A percentile compares a stretch with the other conserved stretches of the same genome.
These are phyloP conservation scores for Plasmodium blacklocki DNA, from an alignment of 169 alveolate genomes.

Conservation along the genomic window DNA sequence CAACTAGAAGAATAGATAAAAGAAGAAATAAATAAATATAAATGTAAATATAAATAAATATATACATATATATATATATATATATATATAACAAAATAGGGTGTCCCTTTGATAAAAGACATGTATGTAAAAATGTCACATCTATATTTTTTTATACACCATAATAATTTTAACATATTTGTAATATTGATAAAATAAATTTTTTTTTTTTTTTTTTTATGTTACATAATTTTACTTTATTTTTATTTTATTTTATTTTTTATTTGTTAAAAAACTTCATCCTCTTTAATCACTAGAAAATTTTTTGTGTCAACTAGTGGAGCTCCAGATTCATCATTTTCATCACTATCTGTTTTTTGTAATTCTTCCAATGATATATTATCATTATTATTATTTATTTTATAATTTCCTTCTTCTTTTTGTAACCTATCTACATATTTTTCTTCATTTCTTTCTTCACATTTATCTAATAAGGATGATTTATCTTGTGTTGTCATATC, in stretches of 20 bases:
- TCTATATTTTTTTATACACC: no score
- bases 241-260: background rate
- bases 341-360: slow-evolving; percentile 6
- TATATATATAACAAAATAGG: background rate
- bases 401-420: background rate
- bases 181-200: no score
- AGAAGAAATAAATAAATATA: background rate
- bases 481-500: background rate
- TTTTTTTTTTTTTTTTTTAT: background rate
- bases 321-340: background rate
- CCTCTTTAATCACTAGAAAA: slow-evolving; percentile 61
- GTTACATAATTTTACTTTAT: background rate
- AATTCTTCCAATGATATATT: background rate
- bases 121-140: no score
- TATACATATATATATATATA: background rate
- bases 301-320: slow-evolving; percentile 33
- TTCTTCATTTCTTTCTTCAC: background rate
- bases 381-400: background rate
- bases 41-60: background rate
- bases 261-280: slow-evolving; percentile 24
- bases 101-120: no score
- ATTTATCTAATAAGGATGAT: background rate
- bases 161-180: no score
- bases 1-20: background rate
- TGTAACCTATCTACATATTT: background rate